Conservation (phyloP, 305 asterid species). For the Fraxinus xanthoxyloides region DNA sequence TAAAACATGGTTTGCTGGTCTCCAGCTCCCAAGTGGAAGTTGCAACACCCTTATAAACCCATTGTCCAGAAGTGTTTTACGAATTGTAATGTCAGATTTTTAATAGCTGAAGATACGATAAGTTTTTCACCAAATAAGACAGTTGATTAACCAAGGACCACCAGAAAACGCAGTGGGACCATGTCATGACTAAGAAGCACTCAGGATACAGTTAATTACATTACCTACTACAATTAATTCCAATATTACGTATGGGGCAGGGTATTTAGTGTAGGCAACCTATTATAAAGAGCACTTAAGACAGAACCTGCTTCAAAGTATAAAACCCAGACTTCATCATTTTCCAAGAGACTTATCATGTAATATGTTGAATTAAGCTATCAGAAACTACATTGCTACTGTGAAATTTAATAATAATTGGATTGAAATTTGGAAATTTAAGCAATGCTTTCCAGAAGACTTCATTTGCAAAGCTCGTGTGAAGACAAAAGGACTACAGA, state of each 20-base stretch:
- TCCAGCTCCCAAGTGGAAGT: neutral
- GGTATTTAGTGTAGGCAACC: neutral
- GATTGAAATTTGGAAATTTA: neutral
- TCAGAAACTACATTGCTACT: neutral
- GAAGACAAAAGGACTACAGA: neutral
- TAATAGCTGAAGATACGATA: neutral
- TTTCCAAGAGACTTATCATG: neutral
- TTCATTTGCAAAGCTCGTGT: neutral
- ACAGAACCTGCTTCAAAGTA: neutral
- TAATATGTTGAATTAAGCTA: neutral
- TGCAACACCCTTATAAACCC: neutral
- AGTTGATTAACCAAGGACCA: neutral
- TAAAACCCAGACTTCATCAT: neutral
- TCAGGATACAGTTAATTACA: neutral
- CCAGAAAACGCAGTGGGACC: neutral
- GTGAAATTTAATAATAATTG: neutral
- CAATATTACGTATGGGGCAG: neutral
- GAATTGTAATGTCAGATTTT: neutral
- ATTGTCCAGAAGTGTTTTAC: neutral
- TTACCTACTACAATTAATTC: neutral
- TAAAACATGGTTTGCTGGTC: neutral
- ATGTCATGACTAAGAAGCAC: neutral
- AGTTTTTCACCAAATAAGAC: neutral
- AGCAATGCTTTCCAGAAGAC: neutral
- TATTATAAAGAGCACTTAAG: neutral